Conservation (phyloP, 768 basidiomycete genomes). For the Lenzites betulinus region DNA sequence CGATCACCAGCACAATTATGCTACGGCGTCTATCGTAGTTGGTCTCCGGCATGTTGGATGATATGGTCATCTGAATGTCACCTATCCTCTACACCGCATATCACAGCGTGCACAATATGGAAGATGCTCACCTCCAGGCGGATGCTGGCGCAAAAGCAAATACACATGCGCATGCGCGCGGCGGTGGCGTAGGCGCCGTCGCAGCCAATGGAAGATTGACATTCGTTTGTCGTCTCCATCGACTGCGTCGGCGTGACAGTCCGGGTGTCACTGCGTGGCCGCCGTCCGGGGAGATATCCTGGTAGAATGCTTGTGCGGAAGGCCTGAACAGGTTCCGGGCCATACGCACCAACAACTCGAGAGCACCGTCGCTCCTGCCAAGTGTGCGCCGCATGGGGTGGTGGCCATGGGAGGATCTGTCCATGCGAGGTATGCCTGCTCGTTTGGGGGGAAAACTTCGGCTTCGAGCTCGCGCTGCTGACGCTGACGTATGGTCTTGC, state of each 20-base stretch:
- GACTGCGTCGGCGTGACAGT: conserved; percentile 6
- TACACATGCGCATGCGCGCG: background rate
- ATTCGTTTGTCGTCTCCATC: conserved; percentile 2
- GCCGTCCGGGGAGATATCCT: background rate
- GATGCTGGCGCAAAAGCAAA: background rate
- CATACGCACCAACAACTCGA: background rate
- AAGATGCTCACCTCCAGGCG: background rate
- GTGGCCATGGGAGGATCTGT: conserved; percentile 12
- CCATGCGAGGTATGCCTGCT: conserved; percentile 15
- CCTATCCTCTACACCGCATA: background rate
- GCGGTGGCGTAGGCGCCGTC: background rate
- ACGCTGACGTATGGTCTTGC: background rate
- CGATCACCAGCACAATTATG: background rate
- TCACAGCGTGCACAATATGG: background rate
- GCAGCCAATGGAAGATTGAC: background rate
- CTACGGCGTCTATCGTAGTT: too few species aligned
- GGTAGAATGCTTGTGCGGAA: background rate
- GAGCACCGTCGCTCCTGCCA: background rate
- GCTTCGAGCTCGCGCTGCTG: conserved; percentile 7
- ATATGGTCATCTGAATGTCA: background rate
- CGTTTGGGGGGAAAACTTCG: conserved; percentile 17
- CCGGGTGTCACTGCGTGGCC: background rate
- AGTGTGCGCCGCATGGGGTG: background rate
- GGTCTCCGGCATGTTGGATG: background rate
- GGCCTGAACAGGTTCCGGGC: background rate